Conservation (phyloP, 2,329 filamentous ascomycete species). For the Fusarium poae region DNA sequence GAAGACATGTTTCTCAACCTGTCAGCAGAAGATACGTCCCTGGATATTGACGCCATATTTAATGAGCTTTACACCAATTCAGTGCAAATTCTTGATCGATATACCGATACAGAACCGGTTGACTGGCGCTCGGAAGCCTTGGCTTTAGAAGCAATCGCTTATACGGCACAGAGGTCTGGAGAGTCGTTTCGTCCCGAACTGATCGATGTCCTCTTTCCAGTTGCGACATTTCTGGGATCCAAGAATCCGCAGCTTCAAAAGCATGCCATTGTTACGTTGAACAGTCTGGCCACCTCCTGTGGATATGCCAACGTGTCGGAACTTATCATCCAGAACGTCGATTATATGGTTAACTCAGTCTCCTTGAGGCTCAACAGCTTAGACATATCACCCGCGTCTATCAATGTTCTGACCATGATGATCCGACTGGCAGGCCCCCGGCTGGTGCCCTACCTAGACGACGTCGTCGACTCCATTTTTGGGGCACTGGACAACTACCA, state of each 20-base stretch:
- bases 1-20: conserved; percentile 76
- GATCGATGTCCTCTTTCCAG: conserved; percentile 90
- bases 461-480: conserved; percentile 91
- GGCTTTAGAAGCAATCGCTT: conserved; percentile 82
- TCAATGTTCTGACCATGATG: conserved; percentile 95
- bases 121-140: conserved; percentile 84
- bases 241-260: conserved; percentile 74
- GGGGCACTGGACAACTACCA: conserved; percentile 95
- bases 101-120: conserved; percentile 60
- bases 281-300: conserved; percentile 81
- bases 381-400: conserved; percentile 90
- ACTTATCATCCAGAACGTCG: conserved; percentile 89
- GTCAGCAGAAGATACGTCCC: conserved; percentile 52
- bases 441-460: conserved; percentile 89
- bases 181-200: conserved; percentile 83
- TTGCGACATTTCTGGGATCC: conserved; percentile 89
- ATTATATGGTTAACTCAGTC: conserved; percentile 96
- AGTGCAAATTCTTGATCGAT: conserved; percentile 69
- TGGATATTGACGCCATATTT: conserved; percentile 62
- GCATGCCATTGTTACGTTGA: conserved; percentile 86
- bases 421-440: conserved; percentile 84
- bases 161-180: conserved; percentile 77
- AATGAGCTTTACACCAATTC: conserved; percentile 79
- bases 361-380: conserved; percentile 90
- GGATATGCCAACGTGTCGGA: conserved; percentile 80